phyloP scores from a whole-genome alignment of 129 eudicot genomes.

The Artemisia annua region DNA sequence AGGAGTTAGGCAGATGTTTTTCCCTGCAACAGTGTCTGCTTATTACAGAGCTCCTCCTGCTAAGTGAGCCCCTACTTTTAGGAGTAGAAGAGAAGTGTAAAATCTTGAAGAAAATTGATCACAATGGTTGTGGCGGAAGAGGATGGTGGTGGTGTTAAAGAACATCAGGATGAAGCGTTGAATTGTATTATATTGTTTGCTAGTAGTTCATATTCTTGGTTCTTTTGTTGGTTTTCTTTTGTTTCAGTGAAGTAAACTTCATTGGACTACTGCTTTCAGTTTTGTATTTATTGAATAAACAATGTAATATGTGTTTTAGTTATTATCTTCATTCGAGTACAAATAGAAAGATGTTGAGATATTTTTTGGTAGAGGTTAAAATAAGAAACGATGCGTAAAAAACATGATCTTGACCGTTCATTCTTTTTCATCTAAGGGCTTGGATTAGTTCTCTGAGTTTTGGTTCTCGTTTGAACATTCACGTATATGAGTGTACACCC shows the following conservation, averaged over 20 bases:
- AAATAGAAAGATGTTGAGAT: not conserved
- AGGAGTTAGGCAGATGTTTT: conserved; percentile 91
- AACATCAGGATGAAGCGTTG: conserved; percentile 12
- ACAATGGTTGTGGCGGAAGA: too few species aligned
- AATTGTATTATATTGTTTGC: conserved; percentile 13
- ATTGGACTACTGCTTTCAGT: not conserved
- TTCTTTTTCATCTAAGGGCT: too few species aligned
- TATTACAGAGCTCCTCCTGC: conserved; percentile 72
- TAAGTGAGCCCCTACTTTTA: not conserved
- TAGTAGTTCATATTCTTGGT: conserved; percentile 18
- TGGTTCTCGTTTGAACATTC: too few species aligned
- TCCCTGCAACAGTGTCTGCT: conserved; percentile 83
- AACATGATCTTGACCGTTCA: too few species aligned
- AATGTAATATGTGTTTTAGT: conserved; percentile 3
- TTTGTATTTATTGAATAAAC: not conserved
- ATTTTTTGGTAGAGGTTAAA: not conserved
- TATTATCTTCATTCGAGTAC: not conserved
- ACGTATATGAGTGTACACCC: too few species aligned
- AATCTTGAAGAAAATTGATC: not conserved
- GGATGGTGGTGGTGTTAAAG: not conserved
- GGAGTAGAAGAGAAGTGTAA: not conserved
- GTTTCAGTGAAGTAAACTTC: conserved; percentile 10
- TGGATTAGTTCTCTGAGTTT: too few species aligned
- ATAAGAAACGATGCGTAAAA: too few species aligned
- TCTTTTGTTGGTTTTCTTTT: conserved; percentile 4